Conservation (phyloP, 192 early-diverging fungal species). For the Pilobolus umbonatus region DNA sequence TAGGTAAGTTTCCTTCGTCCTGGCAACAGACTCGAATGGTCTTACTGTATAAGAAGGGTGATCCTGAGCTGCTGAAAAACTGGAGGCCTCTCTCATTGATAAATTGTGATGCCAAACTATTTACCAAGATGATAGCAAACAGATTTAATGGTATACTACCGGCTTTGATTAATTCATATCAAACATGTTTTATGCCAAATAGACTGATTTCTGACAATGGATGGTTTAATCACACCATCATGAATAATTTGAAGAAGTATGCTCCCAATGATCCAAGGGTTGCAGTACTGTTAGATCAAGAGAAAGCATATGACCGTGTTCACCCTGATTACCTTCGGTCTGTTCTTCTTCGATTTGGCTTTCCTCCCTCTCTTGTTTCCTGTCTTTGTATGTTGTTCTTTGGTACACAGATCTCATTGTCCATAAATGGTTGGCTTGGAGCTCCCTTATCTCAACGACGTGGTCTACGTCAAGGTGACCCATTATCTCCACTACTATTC, state of each 20-base stretch:
- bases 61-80: slow-evolving; percentile 12
- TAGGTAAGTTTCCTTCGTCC: background rate
- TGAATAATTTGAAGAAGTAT: background rate
- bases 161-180: slow-evolving; percentile 10
- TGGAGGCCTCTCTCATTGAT: slow-evolving; percentile 17
- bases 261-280: no score
- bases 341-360: background rate
- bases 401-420: slow-evolving; percentile 12
- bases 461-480: slow-evolving; percentile 37
- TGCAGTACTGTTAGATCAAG: slow-evolving; percentile 19
- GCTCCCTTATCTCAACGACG: slow-evolving; percentile 12
- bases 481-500: slow-evolving; percentile 23
- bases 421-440: slow-evolving; percentile 15
- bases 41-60: slow-evolving; percentile 26
- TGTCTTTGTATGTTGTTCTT: background rate
- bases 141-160: background rate
- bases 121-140: background rate
- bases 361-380: background rate
- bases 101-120: slow-evolving; percentile 21
- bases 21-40: slow-evolving; percentile 17
- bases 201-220: slow-evolving; percentile 17
- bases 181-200: slow-evolving; percentile 21
- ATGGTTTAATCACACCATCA: background rate
- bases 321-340: slow-evolving; percentile 13
- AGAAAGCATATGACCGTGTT: slow-evolving; percentile 30